phyloP scores from a whole-genome alignment of 2,329 filamentous ascomycete genomes.

The Fusarium pseudoanthophilum region DNA sequence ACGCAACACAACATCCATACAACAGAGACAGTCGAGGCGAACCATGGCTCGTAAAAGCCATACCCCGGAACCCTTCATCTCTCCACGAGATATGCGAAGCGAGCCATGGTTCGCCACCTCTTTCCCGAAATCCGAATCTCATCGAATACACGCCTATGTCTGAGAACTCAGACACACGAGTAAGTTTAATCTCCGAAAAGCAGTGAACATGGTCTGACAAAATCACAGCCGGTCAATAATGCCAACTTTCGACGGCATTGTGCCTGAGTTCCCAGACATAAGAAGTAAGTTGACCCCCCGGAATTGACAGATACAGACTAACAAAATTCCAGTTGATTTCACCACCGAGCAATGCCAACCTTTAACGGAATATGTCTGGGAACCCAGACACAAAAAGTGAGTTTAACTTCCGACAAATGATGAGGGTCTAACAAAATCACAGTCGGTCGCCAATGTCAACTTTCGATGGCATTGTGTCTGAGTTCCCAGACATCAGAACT shows the following conservation, averaged over 20 bases:
- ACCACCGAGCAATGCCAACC: too few species aligned
- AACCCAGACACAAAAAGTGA: neutral
- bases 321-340: neutral
- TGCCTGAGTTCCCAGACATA: neutral
- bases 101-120: too few species aligned
- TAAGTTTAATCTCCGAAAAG: neutral
- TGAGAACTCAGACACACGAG: neutral
- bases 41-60: too few species aligned
- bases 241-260: neutral
- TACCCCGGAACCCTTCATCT: neutral
- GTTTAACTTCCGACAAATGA: neutral
- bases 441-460: neutral
- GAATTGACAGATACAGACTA: neutral
- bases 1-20: too few species aligned
- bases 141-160: neutral
- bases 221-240: neutral
- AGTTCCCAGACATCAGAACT: neutral
- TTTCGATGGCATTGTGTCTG: neutral
- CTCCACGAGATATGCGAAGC: too few species aligned
- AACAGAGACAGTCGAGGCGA: too few species aligned
- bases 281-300: neutral
- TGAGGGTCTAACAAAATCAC: neutral
- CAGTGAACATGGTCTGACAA: neutral
- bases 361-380: neutral
- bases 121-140: too few species aligned